Percentiles rank a stretch among this genome's conserved stretches.
Evolutionary conservation across 208 protist species (phyloP).

Genomic region (Crithidia brevicula): DNA sequence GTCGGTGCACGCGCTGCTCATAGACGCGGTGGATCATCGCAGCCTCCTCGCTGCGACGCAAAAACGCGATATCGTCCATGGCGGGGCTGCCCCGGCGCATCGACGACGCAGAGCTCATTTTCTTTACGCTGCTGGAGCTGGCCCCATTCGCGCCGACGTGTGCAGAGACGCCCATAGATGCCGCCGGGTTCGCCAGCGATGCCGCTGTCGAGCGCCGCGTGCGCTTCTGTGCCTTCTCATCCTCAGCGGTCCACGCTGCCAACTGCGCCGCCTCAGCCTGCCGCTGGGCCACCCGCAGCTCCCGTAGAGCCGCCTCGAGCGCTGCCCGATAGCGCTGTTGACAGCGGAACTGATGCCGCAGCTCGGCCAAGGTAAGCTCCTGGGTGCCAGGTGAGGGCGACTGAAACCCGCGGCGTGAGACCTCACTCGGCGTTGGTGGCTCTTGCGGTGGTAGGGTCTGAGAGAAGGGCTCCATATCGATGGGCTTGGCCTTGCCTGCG

Average conservation of each 20-base stretch:
- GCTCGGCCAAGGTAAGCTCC: constrained; percentile 68
- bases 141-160: neutral
- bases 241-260: constrained; percentile 59
- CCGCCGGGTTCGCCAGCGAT: neutral
- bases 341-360: constrained; percentile 67
- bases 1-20: constrained; percentile 16
- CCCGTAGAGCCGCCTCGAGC: constrained; percentile 45
- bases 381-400: constrained; percentile 22
- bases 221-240: constrained; percentile 40
- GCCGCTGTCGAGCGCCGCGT: constrained; percentile 8
- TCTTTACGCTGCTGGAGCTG: constrained; percentile 12
- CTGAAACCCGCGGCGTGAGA: neutral
- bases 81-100: constrained; percentile 5
- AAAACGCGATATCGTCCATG: constrained; percentile 10
- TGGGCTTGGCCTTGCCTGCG: no score
- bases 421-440: no score
- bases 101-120: constrained; percentile 11
- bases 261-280: constrained; percentile 46
- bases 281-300: constrained; percentile 37
- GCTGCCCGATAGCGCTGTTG: constrained; percentile 62
- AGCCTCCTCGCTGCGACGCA: constrained; percentile 25
- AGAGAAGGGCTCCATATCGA: no score
- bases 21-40: constrained; percentile 18
- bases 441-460: no score
- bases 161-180: neutral